These are phyloP conservation scores for Antrodiella citrinella DNA, from an alignment of 768 basidiomycete species.

Conservation along the genomic window DNA sequence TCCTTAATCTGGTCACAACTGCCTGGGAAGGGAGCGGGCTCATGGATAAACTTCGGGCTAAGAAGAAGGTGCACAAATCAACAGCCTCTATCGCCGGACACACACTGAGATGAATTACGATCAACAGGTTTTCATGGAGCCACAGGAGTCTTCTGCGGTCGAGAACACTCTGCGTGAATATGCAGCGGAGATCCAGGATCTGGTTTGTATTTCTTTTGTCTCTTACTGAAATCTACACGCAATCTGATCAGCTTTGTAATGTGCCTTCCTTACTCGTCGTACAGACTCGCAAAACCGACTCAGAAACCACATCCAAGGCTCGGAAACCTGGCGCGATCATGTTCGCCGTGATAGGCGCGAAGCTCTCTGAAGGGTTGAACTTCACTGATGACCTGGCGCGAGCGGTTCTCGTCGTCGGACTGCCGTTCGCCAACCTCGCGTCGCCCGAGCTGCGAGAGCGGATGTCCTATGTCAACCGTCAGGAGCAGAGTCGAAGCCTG, in stretches of 20 bases:
- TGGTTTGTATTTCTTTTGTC: background rate
- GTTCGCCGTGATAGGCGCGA: constrained; percentile 93
- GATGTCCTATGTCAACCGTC: constrained; percentile 75
- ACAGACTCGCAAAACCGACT: background rate
- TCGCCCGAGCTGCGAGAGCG: constrained; percentile 88
- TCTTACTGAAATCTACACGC: background rate
- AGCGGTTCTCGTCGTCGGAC: constrained; percentile 78
- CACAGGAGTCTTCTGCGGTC: constrained; percentile 61
- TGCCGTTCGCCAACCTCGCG: constrained; percentile 90
- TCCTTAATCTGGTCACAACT: constrained; percentile 57
- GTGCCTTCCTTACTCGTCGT: background rate
- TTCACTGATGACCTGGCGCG: constrained; percentile 53
- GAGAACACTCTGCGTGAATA: constrained; percentile 74
- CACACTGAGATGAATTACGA: background rate
- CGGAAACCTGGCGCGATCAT: constrained; percentile 60
- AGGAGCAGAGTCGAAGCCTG: constrained; percentile 35
- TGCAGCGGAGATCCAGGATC: constrained; percentile 32
- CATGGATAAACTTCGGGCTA: constrained; percentile 50
- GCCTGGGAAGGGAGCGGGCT: constrained; percentile 59
- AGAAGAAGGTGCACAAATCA: constrained; percentile 57
- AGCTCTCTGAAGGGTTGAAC: constrained; percentile 87
- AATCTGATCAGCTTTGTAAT: too few species aligned
- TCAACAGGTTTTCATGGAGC: constrained; percentile 83
- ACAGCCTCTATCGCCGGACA: too few species aligned
- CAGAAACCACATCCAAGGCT: constrained; percentile 2